Evolutionary conservation across 148 eudicot genomes (phyloP).

Genomic region (Heliosperma pusillum): DNA sequence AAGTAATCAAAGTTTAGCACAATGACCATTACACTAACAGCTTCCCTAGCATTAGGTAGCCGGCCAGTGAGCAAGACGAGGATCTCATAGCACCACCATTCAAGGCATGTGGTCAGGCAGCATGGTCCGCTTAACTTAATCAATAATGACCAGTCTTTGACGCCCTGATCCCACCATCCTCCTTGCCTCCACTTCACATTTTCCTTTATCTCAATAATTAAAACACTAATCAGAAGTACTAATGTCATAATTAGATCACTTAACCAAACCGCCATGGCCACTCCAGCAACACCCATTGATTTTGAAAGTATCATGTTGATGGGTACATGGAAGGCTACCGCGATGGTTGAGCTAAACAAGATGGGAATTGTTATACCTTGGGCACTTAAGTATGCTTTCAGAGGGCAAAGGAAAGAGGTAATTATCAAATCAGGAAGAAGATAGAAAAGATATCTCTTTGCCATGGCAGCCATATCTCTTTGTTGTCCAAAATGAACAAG

Average conservation of each 20-base stretch:
- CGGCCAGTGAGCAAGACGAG: constrained; percentile 63
- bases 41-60: constrained; percentile 50
- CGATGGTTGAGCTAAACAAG: constrained; percentile 56
- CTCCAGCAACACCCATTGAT: constrained; percentile 61
- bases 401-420: constrained; percentile 60
- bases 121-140: constrained; percentile 58
- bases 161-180: constrained; percentile 68
- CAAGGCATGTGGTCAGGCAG: constrained; percentile 79
- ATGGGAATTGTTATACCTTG: constrained; percentile 63
- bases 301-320: constrained; percentile 46
- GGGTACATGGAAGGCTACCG: constrained; percentile 60
- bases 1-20: constrained; percentile 82
- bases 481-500: constrained; percentile 64
- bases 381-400: constrained; percentile 72
- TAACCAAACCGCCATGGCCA: constrained; percentile 70
- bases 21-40: constrained; percentile 63
- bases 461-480: constrained; percentile 44
- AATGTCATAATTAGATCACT: constrained; percentile 48
- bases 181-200: constrained; percentile 61
- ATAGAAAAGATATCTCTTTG: constrained; percentile 45
- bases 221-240: constrained; percentile 31
- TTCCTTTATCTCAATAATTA: constrained; percentile 38
- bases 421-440: constrained; percentile 70
- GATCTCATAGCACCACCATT: constrained; percentile 91
- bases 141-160: constrained; percentile 50